A percentile compares a stretch with the other conserved stretches of the same genome.
Conservation (phyloP, 257 asterid species). For the Lavandula angustifolia region DNA sequence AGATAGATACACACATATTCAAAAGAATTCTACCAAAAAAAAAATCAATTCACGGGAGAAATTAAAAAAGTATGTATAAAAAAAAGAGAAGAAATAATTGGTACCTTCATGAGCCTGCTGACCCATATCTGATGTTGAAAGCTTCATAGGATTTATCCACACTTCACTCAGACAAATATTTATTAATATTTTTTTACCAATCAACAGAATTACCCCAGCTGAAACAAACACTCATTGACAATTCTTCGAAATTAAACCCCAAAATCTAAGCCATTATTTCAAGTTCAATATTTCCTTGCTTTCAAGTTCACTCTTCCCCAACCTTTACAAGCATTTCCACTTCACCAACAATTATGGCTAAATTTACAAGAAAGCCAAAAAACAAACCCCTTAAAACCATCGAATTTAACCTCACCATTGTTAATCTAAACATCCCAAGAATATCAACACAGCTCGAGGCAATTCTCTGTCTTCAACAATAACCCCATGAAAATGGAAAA, state of each 20-base stretch:
- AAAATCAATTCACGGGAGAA: slow-evolving; percentile 25
- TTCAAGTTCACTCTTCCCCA: slow-evolving; percentile 25
- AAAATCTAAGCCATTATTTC: slow-evolving; percentile 24
- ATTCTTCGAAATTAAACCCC: slow-evolving; percentile 33
- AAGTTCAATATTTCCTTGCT: slow-evolving; percentile 30
- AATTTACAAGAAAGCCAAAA: slow-evolving; percentile 28
- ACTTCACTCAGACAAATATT: slow-evolving; percentile 30
- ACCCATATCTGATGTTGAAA: slow-evolving; percentile 67
- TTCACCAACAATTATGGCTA: slow-evolving; percentile 26
- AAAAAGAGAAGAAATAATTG: slow-evolving; percentile 28
- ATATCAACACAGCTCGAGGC: slow-evolving; percentile 30
- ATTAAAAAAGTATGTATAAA: background rate
- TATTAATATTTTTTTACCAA: slow-evolving; percentile 13
- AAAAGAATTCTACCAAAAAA: slow-evolving; percentile 9
- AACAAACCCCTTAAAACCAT: slow-evolving; percentile 10
- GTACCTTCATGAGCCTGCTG: slow-evolving; percentile 64
- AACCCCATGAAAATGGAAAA: slow-evolving; percentile 33
- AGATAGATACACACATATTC: no score
- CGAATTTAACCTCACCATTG: slow-evolving; percentile 24
- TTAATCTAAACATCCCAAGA: slow-evolving; percentile 19
- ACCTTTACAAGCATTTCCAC: slow-evolving; percentile 33
- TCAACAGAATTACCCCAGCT: slow-evolving; percentile 22
- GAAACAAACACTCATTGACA: slow-evolving; percentile 39
- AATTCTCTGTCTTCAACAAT: slow-evolving; percentile 23
- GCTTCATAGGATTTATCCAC: slow-evolving; percentile 46